Base-by-base conservation (phyloP, 2,329 filamentous ascomycete species). In the Juglanconis oblonga region DNA sequence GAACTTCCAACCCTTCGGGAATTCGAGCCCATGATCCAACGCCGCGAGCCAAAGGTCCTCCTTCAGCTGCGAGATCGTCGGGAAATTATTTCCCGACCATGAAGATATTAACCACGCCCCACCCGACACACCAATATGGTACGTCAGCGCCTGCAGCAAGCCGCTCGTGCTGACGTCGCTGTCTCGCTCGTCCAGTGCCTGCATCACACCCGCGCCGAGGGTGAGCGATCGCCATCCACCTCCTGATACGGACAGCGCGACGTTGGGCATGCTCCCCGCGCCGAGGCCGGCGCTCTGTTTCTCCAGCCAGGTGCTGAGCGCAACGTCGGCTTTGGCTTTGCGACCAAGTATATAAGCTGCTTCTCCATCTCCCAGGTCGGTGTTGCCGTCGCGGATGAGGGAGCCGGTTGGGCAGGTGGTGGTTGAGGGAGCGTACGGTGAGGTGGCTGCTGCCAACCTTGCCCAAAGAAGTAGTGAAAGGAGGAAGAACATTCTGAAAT, bases 31-130 rank as follows among this genome's bases (percentile, higher is more conserved):
- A 35, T 58, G 31, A 10, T 53, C 17, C 13, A 58, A 44, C 1
- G 49, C 49, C 6, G 24, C 4, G 13, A 47, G 51, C 56, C 56
- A 58, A 11, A 58, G 33, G 14, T 53, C 56, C 13, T 42, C 40
- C 24, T 32, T 24, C 5, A 58, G 40, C n/a, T 31, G 4, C 13
- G 40, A 24, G 8, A 58, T 44, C 5, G 49, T 58, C 13, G 56
- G 56, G 31, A 52, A 58, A 32, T 53, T 53, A 40, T 58, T 58
- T 9, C 56, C 56, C 14, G 56, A 49, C 56, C 49, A 58, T 6
- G 38, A 40, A 13, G 56, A 52, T 1, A 53, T 38, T 0, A 58
- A 29, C 56, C 56, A 58, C 13, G 49, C 56, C 17, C 56, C 56
- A 7, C 56, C 56, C 2, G 56, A 58, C 8, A 58, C 56, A 10